Evolutionary conservation across 768 basidiomycete genomes (phyloP), one percentile per base, ranked within the genome.

Genomic region (Serpula lacrymans): DNA sequence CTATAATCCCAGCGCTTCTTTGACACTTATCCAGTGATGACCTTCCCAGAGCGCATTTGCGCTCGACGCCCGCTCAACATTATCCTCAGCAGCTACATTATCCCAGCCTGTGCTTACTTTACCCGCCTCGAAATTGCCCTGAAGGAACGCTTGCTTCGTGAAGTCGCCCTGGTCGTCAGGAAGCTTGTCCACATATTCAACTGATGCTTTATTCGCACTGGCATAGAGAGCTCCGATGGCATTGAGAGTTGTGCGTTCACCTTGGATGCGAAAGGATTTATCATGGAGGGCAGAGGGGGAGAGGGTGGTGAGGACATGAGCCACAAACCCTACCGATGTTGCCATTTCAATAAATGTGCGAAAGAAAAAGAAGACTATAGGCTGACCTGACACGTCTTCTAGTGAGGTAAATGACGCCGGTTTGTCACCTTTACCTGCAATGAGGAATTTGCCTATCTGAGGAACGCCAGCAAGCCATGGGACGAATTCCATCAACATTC

Each of bases 81-180:
- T 42, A 25, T 67, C 65, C 29, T 47, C 51, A 43, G 57, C 53
- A 21, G 27, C 26, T 20, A 34, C 52, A 43, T 60, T 52, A 28
- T 66, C 54, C 65, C 64, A 66, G 6, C 64, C 64, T 5, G 61
- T 52, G 39, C 64, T 66, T 11, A 50, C 32, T 18, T 46, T 50
- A n/a, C 65, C 65, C 26, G 59, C 43, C 5, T 55, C 53, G 21
- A 57, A 53, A 5, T 52, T 53, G 20, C 20, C 30, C 41, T 67
- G 65, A 25, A 66, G 17, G 39, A 53, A 58, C 11, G 57, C 57
- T 39, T 63, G 52, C 27, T 57, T 63, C 38, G 35, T 39, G 36
- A 51, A 59, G 13, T 51, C 59, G 26, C 59, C 56, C 0, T 58
- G 60, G 13, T 51, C 59, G 26, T 61, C 56, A 0, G 60, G 60